Percentiles rank a stretch among this genome's conserved stretches.
Conservation (phyloP, 495 filamentous ascomycete genomes). For the Lasiosphaeriaceae sp. region DNA sequence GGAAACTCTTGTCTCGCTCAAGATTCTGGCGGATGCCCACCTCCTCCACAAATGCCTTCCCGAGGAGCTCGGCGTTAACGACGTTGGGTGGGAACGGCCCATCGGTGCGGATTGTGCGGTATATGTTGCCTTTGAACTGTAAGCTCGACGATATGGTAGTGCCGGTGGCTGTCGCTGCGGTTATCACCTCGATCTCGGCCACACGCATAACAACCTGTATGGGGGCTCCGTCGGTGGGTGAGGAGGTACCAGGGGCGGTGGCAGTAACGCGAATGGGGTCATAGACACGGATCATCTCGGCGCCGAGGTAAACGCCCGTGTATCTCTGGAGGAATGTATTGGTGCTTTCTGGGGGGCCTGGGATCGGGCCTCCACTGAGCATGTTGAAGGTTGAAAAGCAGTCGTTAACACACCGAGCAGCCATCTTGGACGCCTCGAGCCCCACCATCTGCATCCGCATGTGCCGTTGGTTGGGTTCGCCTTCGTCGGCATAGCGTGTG, state of each 20-base stretch:
- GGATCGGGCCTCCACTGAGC: conserved; percentile 13
- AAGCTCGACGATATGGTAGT: conserved; percentile 16
- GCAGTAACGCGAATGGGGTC: conserved; percentile 36
- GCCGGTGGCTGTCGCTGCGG: conserved; percentile 5
- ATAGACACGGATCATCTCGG: conserved; percentile 37
- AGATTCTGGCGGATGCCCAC: conserved; percentile 30
- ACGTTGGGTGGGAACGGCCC: conserved; percentile 10
- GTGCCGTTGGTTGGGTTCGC: conserved; percentile 7
- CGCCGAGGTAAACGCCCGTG: conserved; percentile 40
- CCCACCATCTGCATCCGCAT: conserved; percentile 27
- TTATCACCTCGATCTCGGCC: conserved; percentile 18
- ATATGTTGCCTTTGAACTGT: conserved; percentile 26
- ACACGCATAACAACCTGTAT: conserved; percentile 34
- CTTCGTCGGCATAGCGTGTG: conserved; percentile 13
- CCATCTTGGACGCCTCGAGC: conserved; percentile 45
- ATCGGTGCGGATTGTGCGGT: conserved; percentile 16
- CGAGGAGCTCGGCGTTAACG: conserved; percentile 17
- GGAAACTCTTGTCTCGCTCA: conserved; percentile 15
- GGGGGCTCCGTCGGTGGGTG: conserved; percentile 8
- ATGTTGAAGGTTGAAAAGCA: conserved; percentile 39
- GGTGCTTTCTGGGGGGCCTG: conserved; percentile 10
- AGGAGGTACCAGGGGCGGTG: conserved; percentile 3
- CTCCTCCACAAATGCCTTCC: conserved; percentile 33
- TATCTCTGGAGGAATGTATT: conserved; percentile 7
- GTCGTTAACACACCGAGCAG: conserved; percentile 37